Evolutionary conservation across 1,284 basidiomycete species (phyloP), one percentile per base, ranked within the genome.

Genomic region (Athelia sp.): DNA sequence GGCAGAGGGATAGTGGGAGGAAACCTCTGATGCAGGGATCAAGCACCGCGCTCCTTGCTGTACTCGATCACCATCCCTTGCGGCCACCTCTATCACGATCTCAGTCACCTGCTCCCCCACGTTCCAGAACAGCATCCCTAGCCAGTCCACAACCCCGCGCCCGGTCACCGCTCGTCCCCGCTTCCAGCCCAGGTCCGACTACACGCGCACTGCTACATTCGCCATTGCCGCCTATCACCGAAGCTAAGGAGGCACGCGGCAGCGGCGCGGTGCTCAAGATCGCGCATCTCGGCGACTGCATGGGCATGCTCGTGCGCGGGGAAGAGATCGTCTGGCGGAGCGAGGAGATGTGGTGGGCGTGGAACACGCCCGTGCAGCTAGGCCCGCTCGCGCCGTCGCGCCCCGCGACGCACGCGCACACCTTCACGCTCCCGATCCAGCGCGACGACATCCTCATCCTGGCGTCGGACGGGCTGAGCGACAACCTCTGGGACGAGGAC

Each of bases 401-500:
- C 44, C 86, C 87, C 2, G 75, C 77, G 52, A 79, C 93, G 52
- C 36, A 40, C 36, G 93, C 93, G 0, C 86, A 87, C 51, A 70
- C 84, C 9, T 74, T 82, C 63, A 83, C 82, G 2, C 72, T 98
- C 4, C 84, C 85, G 18, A 93, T 98, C 3, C 79, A 84, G 58
- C 81, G 82, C 43, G 87, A 91, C 53, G 95, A 98, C 60, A 88
- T 98, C 38, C 82, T 98, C 43, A 88, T 98, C 50, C 79, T 98
- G 29, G 89, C 92, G 2, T 86, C 81, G 31, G 95, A 98, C 63
- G 95, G 95, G 1, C 73, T 98, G 46, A 87, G 88, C 60, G 95
- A 98, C 67, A 98, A 98, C 61, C 71, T 98, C 45, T 98, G 94
- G 80, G 94, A 98, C 62, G 88, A 93, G 61, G 95, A 98, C 55